Evolutionary conservation across 129 eudicot species (phyloP), one percentile per base, ranked within the genome.

Genomic region (Centaurea solstitialis): DNA sequence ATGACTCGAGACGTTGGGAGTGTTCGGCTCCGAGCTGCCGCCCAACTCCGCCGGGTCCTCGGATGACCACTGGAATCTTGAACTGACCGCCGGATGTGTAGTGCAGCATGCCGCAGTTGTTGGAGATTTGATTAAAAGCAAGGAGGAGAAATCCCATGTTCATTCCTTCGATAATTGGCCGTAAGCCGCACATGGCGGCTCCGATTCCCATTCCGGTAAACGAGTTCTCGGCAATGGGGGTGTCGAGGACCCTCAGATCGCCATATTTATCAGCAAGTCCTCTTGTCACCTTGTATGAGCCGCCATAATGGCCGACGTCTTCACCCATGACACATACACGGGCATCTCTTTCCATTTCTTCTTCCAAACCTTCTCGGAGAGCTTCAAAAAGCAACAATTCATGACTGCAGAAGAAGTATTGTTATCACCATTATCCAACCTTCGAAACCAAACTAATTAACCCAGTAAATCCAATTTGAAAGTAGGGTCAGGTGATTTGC

Each of bases 91-190:
- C 99, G 26, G 97, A 94, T 7, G 99, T 94, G 90, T 94, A 94
- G 82, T 94, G 99, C 67, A 94, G 99, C 99, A 94, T 94, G 26
- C 98, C 99, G 69, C 99, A 94, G 86, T 94, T 94, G 84, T 94
- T 92, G 13, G 99, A 94, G 79, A 94, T 94, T 73, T 94, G 99
- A 70, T 94, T 94, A 86, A 94, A 94, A 45, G 99, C 99, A 5
- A 94, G 85, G 45, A 94, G 93, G 73, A 94, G 96, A 76, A 92
- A 94, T 3, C 99, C 99, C 99, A 94, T 94, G 86, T 94, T 94
- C 99, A 94, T 94, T 68, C 99, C 99, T 80, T 94, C 99, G 6
- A 94, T 81, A 18, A 94, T 79, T 4, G 99, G 99, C 64, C 99
- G 77, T 11, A 94, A 89, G 72, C 99, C 99, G 0, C 87, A 89